Percentiles rank a stretch among this genome's conserved stretches.
Evolutionary conservation across 2,329 filamentous ascomycete genomes (phyloP).

Genomic region (Talaromyces islandicus): DNA sequence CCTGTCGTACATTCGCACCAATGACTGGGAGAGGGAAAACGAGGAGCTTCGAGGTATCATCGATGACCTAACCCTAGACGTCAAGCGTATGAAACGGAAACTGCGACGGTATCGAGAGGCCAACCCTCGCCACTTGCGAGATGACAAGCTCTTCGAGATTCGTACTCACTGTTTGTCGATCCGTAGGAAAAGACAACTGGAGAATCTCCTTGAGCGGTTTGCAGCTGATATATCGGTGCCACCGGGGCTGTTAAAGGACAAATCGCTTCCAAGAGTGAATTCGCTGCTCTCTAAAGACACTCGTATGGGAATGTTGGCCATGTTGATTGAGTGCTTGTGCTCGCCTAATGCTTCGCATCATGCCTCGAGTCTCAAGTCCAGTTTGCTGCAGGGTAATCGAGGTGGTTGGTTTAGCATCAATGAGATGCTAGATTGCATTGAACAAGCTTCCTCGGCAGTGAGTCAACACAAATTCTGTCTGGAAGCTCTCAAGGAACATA

Average conservation of each 20-base stretch:
- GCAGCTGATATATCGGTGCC: conserved; percentile 34
- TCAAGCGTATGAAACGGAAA: conserved; percentile 69
- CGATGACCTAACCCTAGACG: conserved; percentile 79
- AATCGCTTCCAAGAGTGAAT: not conserved
- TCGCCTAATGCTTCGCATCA: not conserved
- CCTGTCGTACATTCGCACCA: conserved; percentile 9
- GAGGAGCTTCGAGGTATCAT: conserved; percentile 79
- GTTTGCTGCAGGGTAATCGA: not conserved
- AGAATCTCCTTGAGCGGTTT: conserved; percentile 62
- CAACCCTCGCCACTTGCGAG: conserved; percentile 58
- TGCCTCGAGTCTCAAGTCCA: not conserved
- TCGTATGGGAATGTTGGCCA: conserved; percentile 1
- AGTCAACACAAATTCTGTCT: conserved; percentile 58
- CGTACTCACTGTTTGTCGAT: conserved; percentile 68
- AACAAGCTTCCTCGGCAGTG: conserved; percentile 79
- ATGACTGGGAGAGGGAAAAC: conserved; percentile 52
- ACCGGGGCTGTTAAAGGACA: not conserved
- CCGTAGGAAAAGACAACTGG: conserved; percentile 69
- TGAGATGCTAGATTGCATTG: conserved; percentile 71
- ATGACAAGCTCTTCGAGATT: conserved; percentile 75
- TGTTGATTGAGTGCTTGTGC: conserved; percentile 6
- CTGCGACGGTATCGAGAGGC: conserved; percentile 66
- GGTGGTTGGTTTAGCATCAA: conserved; percentile 29
- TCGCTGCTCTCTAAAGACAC: not conserved
- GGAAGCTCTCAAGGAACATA: conserved; percentile 63